Evolutionary conservation across 225 moss, liverwort and hornwort genomes (phyloP).

Genomic region (Marchantia polymorpha): DNA sequence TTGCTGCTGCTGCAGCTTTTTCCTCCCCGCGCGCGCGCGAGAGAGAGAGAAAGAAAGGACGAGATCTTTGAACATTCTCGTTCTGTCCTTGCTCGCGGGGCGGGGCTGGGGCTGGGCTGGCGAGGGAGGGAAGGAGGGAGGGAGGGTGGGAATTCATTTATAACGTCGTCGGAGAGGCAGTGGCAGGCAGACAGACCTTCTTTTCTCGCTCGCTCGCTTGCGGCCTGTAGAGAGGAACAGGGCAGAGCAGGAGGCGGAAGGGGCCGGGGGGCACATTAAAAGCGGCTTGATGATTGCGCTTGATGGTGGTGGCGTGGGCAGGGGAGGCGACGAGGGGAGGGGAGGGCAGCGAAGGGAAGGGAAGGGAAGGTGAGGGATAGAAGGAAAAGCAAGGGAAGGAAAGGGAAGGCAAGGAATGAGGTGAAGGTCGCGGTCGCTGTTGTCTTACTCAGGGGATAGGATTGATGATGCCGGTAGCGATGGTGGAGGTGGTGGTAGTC

Average conservation of each 20-base stretch:
- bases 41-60: neutral
- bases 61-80: constrained; percentile 4
- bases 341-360: neutral
- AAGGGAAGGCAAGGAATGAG: too few species aligned
- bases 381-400: neutral
- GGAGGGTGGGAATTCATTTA: neutral
- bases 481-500: neutral
- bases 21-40: neutral
- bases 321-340: neutral
- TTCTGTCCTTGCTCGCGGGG: neutral
- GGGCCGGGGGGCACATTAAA: neutral
- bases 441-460: neutral
- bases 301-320: neutral
- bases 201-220: neutral
- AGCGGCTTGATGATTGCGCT: neutral
- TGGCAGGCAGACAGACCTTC: neutral
- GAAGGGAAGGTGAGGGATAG: neutral
- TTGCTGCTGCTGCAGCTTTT: neutral
- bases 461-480: neutral
- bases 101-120: neutral
- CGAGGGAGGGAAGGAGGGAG: too few species aligned
- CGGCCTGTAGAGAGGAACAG: neutral
- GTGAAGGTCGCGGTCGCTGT: constrained; percentile 12
- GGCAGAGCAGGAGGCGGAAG: neutral
- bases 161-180: neutral